Percentiles rank a stretch among this genome's conserved stretches.
Conservation (phyloP, 75 land plant genomes). For the Cupressus sempervirens region DNA sequence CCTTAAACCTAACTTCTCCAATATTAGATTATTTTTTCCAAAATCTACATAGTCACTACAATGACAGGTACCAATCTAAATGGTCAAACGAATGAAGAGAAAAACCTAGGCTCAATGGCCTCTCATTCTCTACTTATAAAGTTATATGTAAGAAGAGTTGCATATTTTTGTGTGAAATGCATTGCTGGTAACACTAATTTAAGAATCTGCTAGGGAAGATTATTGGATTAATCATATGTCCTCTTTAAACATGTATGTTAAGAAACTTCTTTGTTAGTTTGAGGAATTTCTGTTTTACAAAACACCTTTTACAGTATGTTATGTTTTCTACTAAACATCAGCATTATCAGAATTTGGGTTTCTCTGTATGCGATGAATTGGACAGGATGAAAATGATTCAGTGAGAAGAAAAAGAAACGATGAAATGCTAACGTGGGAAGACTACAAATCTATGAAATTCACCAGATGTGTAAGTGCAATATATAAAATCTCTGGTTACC, state of each 20-base stretch:
- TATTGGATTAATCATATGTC: background rate
- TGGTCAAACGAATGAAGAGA: background rate
- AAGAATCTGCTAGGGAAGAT: too few species aligned
- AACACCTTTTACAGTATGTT: background rate
- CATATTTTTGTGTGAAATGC: background rate
- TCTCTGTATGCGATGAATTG: background rate
- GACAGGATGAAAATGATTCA: constrained; percentile 44
- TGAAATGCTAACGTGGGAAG: constrained; percentile 43
- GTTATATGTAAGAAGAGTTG: too few species aligned
- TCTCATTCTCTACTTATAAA: background rate
- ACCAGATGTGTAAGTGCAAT: constrained; percentile 48
- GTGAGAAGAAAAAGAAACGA: constrained; percentile 12
- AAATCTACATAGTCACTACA: too few species aligned
- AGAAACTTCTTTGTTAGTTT: background rate
- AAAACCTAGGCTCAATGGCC: background rate
- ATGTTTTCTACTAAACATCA: background rate
- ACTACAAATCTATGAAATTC: constrained; percentile 58
- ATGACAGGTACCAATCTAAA: too few species aligned
- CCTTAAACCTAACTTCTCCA: too few species aligned
- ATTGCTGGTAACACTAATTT: background rate
- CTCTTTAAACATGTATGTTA: background rate
- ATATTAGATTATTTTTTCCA: too few species aligned
- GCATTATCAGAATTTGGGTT: background rate
- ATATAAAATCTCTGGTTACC: background rate
- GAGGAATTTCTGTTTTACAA: background rate